Evolutionary conservation across 768 basidiomycete genomes (phyloP).

Genomic region (Gloeopeniophorella convolvens): DNA sequence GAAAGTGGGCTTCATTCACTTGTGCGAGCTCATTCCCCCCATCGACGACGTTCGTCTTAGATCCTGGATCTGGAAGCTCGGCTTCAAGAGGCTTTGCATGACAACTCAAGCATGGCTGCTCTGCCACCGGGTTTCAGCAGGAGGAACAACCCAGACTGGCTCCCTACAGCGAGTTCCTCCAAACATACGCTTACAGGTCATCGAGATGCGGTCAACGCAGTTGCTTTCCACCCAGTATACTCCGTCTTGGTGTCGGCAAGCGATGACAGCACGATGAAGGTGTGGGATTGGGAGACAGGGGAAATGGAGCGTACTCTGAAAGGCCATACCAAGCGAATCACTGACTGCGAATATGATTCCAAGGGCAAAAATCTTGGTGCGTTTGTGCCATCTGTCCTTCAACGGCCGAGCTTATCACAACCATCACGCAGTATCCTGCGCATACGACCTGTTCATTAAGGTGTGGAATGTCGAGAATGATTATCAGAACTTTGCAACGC

Average conservation of each 20-base stretch:
- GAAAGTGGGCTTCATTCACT: conserved; percentile 14
- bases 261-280: conserved; percentile 49
- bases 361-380: conserved; percentile 47
- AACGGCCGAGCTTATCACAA: not conserved
- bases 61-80: conserved; percentile 57
- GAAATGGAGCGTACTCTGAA: conserved; percentile 54
- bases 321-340: conserved; percentile 52
- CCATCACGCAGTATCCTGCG: conserved; percentile 44
- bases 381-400: conserved; percentile 1
- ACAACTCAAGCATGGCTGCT: conserved; percentile 34
- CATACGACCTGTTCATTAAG: conserved; percentile 50
- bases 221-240: conserved; percentile 54
- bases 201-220: conserved; percentile 38
- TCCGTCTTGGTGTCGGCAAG: conserved; percentile 45
- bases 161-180: conserved; percentile 37
- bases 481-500: conserved; percentile 47
- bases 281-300: conserved; percentile 61
- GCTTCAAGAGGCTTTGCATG: conserved; percentile 43
- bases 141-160: conserved; percentile 41
- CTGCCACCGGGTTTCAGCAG: conserved; percentile 28
- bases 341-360: conserved; percentile 50
- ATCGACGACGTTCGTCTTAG: conserved; percentile 26
- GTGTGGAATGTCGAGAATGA: conserved; percentile 52
- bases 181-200: conserved; percentile 44
- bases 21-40: not conserved